A percentile compares a stretch with the other conserved stretches of the same genome.
These are phyloP conservation scores for Neofusicoccum cordaticola DNA, from an alignment of 2,329 filamentous ascomycete species.

Conservation along the genomic window DNA sequence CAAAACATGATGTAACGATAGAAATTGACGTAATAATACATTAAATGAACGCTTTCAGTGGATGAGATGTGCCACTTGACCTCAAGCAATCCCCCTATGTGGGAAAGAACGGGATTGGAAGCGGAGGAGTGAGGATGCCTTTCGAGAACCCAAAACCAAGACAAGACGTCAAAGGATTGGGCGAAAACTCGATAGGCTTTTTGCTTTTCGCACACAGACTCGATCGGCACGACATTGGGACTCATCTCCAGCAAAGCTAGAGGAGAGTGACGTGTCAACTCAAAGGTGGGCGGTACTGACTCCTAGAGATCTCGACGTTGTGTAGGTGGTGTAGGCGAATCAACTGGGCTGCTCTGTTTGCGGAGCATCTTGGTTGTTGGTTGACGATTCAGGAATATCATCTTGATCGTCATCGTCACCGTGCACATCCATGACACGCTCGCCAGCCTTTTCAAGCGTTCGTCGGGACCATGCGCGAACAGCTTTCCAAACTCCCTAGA, in stretches of 20 bases:
- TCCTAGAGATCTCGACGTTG: neutral
- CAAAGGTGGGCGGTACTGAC: conserved; percentile 12
- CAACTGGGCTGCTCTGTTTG: neutral
- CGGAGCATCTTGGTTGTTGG: neutral
- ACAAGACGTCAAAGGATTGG: conserved; percentile 16
- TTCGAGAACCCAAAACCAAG: conserved; percentile 3
- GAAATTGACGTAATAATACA: neutral
- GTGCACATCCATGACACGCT: conserved; percentile 79
- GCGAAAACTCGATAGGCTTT: neutral
- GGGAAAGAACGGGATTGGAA: conserved; percentile 11
- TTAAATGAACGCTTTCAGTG: neutral
- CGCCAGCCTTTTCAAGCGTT: conserved; percentile 73
- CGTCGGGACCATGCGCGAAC: conserved; percentile 71
- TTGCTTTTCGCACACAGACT: conserved; percentile 18
- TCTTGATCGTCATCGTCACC: conserved; percentile 57
- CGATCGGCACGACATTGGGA: conserved; percentile 15
- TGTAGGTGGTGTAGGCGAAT: too few species aligned
- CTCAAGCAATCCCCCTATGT: conserved; percentile 13
- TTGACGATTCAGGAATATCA: conserved; percentile 15
- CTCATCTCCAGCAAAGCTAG: neutral
- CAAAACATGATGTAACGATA: neutral
- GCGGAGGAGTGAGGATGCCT: conserved; percentile 14
- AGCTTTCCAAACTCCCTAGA: conserved; percentile 65
- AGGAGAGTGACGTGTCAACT: conserved; percentile 14
- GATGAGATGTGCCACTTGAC: conserved; percentile 6